phyloP scores from a whole-genome alignment of 805 yeast species.

The Ogataea kodamae region DNA sequence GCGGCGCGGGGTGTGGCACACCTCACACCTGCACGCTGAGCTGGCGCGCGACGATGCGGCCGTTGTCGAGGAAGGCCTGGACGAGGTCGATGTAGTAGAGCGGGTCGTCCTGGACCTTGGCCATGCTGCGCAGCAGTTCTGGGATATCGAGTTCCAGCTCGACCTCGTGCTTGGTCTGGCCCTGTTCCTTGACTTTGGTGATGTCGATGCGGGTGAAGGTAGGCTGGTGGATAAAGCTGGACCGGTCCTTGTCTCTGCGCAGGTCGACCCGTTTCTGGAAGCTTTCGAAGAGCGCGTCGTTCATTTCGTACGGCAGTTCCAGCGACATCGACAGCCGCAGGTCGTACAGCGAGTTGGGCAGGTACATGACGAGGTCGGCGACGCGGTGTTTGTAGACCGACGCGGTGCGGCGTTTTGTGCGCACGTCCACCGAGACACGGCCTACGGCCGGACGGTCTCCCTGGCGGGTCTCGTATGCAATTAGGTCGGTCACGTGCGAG shows the following conservation, averaged over 20 bases:
- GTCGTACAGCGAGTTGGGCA: slow-evolving; percentile 78
- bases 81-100: slow-evolving; percentile 43
- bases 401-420: slow-evolving; percentile 62
- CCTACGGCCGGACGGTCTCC: slow-evolving; percentile 62
- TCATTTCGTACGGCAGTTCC: slow-evolving; percentile 68
- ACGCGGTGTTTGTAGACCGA: slow-evolving; percentile 72
- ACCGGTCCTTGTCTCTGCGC: slow-evolving; percentile 69
- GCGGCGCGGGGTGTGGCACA: slow-evolving; percentile 1
- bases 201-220: slow-evolving; percentile 72
- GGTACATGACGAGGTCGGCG: slow-evolving; percentile 65
- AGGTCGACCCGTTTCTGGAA: slow-evolving; percentile 46
- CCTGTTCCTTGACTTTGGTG: slow-evolving; percentile 50
- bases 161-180: slow-evolving; percentile 30
- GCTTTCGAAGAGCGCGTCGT: slow-evolving; percentile 49
- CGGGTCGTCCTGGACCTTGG: slow-evolving; percentile 34
- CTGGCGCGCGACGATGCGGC: slow-evolving; percentile 34
- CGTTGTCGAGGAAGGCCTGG: slow-evolving; percentile 45
- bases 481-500: slow-evolving; percentile 58
- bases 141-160: slow-evolving; percentile 35
- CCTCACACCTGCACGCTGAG: slow-evolving; percentile 28
- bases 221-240: slow-evolving; percentile 67
- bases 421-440: slow-evolving; percentile 64
- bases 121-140: slow-evolving; percentile 32
- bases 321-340: slow-evolving; percentile 69
- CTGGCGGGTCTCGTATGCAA: slow-evolving; percentile 58